Base-by-base conservation (phyloP, 306 rosid genomes). In the Prunus salicina region DNA sequence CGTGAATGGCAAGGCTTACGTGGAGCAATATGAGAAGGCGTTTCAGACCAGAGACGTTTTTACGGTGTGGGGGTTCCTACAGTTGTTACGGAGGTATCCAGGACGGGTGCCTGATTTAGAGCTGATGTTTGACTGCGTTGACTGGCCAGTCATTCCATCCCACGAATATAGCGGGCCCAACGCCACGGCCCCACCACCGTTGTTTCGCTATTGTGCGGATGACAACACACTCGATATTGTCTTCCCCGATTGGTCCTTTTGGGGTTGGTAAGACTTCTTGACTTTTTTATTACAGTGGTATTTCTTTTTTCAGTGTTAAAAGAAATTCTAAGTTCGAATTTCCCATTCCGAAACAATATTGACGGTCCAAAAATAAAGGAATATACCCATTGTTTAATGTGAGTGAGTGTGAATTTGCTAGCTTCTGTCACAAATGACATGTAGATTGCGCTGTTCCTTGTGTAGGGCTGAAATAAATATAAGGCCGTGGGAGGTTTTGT, bases 191-290 rank as follows among this genome's bases (percentile, higher is more conserved):
- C 93, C 93, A 49, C 97, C 97, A 0, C 97, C 97, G 0, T 47
- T 95, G 49, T 95, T 95, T 76, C 91, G 97, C 0, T 92, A 92
- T 19, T 92, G 99, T 72, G 93, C 84, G 0, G 82, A 92, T 69
- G 91, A 90, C 79, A 73, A 15, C 49, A 81, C 97, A 2, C 47
- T 95, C 64, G 99, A 95, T 28, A 76, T 95, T 45, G 97, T 91
- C 32, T 95, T 95, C 45, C 99, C 99, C 38, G 99, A 95, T 84
- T 95, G 99, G 99, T 95, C 99, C 64, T 95, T 86, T 19, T 92
- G 99, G 99, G 98, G 99, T 57, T 92, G 99, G 99, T 95, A 58
- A 58, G 25, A 19, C 27, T 11, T 52, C 30, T 30, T 0, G 34
- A 46, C 22, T 41, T 0, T 20, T 32, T 1, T 34, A 5, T 8